Evolutionary conservation across 1,284 basidiomycete genomes (phyloP), one percentile per base, ranked within the genome.

Genomic region (Puccinia brachypodii): DNA sequence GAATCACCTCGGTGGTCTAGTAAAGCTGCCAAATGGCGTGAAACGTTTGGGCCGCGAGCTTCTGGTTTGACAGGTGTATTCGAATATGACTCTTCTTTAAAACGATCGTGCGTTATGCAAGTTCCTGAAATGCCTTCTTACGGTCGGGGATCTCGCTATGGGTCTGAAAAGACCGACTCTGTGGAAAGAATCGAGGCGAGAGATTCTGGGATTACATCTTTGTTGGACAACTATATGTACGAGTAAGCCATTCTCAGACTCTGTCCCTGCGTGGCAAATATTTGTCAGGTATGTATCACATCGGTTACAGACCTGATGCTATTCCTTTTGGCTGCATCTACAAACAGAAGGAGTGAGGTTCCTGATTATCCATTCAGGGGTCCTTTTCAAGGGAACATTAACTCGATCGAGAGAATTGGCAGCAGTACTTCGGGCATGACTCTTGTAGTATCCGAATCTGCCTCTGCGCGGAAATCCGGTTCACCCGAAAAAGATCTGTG

Each of bases 221-320:
- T 68, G 22, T n/a, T 68, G 25, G 64, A 68, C 0, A 68, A 68
- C 36, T 68, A 68, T 68, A n/a, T n/a, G 28, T 68, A 42, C 40
- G 64, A 68, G 64, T 68, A 68, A 68, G 64, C 33, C 36, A 62
- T 6, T 33, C 62, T 66, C 33, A 7, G 11, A 16, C 62, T 16
- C n/a, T 40, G 16, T 22, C 19, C 7, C 14, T 60, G 56, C 19
- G n/a, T n/a, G 13, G 31, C 3, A 28, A 3, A 28, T 28, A 8
- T 28, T 58, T 58, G 8, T 40, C 19, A 22, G 36, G 19, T 8
- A 8, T 22, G 14, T n/a, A 66, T 7, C 33, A 22, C 3, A 7
- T 40, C 40, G 36, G 11, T 14, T 66, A 66, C 36, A 19, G 36
- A 14, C 33, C 14, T 22, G 13, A 33, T 28, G 11, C 9, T 36